Evolutionary conservation across 495 filamentous ascomycete genomes (phyloP), one percentile per base, ranked within the genome.

Genomic region (Penicillium paradoxum): DNA sequence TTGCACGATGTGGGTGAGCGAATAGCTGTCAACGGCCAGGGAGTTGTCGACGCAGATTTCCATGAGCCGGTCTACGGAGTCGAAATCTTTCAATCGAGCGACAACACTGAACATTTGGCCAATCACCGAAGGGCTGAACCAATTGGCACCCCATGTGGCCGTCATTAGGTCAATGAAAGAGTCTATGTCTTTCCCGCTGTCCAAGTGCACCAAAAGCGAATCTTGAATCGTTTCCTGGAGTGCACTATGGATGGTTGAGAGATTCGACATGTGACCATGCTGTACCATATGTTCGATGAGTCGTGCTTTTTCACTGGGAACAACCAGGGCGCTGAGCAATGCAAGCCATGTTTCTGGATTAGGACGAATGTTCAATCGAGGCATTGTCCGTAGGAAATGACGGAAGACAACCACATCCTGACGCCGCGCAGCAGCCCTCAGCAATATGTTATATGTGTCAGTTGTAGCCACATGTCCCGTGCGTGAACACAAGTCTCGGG

Each of bases 391-490:
- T 18, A 78, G 44, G 15, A 73, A 46, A 3, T 46, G 32, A 9
- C 56, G 58, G 33, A 78, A 79, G 3, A 49, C 54, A 4, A 27
- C 46, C 18, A 70, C 42, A 56, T 79, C 64, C 46, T 71, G 71
- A 29, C 57, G 63, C 30, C 47, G 51, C 30, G 75, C 74, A 30
- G 67, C 56, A 14, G 55, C 57, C 36, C 62, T 57, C 29, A 80
- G 54, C 17, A 79, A 51, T 21, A 79, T 68, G 30, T 79, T 79
- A 49, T 66, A 77, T 9, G 73, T 74, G 11, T 73, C 68, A 9
- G 64, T 55, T 4, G 72, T 73, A 19, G 66, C 60, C 19, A 79
- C 57, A 49, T 69, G 59, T 41, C 73, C 65, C 44, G 65, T 62
- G 19, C 30, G 45, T 15, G 43, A 38, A 33, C 73, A 68, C 4